Evolutionary conservation across 2,329 filamentous ascomycete species (phyloP).

Genomic region (Aureobasidium sp.): DNA sequence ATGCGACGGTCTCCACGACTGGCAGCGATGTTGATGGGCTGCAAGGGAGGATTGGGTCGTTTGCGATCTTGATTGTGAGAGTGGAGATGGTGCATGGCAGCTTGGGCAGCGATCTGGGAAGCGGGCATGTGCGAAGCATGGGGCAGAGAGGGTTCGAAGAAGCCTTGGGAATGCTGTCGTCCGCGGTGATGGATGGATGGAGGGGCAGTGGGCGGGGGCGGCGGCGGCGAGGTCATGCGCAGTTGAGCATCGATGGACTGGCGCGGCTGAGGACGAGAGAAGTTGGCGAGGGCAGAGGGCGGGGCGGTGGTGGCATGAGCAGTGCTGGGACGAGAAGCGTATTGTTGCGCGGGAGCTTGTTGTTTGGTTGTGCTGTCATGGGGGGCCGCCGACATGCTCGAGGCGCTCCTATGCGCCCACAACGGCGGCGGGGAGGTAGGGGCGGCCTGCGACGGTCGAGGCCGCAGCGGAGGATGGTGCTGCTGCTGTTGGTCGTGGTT

Average conservation of each 20-base stretch:
- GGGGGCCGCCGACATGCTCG: constrained; percentile 9
- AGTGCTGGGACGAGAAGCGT: background rate
- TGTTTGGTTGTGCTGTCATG: background rate
- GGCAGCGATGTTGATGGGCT: constrained; percentile 36
- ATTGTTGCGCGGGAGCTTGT: background rate
- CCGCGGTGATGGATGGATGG: constrained; percentile 46
- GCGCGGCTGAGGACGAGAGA: constrained; percentile 25
- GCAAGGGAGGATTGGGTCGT: constrained; percentile 66
- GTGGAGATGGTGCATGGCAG: constrained; percentile 54
- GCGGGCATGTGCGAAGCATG: constrained; percentile 45
- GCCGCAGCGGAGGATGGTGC: background rate
- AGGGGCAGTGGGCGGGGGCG: background rate
- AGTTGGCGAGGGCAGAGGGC: constrained; percentile 21
- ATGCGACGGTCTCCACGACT: constrained; percentile 15
- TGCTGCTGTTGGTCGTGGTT: background rate
- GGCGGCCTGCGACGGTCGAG: background rate
- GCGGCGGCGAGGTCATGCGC: constrained; percentile 18
- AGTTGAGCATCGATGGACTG: constrained; percentile 29
- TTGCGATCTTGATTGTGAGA: constrained; percentile 43
- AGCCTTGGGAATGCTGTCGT: constrained; percentile 66
- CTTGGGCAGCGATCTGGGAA: constrained; percentile 75
- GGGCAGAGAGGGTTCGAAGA: constrained; percentile 68
- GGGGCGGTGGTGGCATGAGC: constrained; percentile 1
- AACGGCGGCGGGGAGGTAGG: background rate
- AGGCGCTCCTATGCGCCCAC: constrained; percentile 7